Evolutionary conservation across 441 rosid genomes (phyloP).

Genomic region (Lepidium campestre): DNA sequence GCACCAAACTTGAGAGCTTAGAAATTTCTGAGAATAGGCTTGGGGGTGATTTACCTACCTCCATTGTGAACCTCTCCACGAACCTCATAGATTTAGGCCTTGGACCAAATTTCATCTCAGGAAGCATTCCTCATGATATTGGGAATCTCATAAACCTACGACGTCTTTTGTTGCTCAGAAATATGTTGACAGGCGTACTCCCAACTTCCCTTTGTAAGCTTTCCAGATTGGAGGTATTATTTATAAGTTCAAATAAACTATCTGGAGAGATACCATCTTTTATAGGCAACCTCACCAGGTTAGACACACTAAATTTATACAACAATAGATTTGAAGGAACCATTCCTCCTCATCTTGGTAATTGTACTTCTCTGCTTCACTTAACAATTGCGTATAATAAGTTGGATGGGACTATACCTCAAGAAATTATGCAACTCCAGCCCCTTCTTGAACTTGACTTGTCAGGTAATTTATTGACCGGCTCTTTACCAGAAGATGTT

Average conservation of each 20-base stretch:
- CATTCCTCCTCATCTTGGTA: conserved; percentile 13
- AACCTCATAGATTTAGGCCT: neutral
- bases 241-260: neutral
- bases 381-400: conserved; percentile 7
- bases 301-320: neutral
- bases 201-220: conserved; percentile 17
- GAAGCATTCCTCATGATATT: neutral
- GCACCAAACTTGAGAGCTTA: neutral
- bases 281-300: conserved; percentile 21
- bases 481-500: neutral
- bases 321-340: conserved; percentile 24
- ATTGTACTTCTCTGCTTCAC: neutral
- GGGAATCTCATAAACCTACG: neutral
- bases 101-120: neutral
- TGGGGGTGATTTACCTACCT: neutral
- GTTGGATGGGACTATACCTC: conserved; percentile 8
- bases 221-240: neutral
- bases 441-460: neutral
- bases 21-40: neutral
- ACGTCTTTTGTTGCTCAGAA: neutral
- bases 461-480: neutral
- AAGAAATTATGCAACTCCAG: neutral
- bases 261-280: conserved; percentile 31
- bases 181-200: neutral
- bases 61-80: neutral